Evolutionary conservation across 2,329 filamentous ascomycete species (phyloP), one percentile per base, ranked within the genome.

Genomic region (Aspergillus ochraceus): DNA sequence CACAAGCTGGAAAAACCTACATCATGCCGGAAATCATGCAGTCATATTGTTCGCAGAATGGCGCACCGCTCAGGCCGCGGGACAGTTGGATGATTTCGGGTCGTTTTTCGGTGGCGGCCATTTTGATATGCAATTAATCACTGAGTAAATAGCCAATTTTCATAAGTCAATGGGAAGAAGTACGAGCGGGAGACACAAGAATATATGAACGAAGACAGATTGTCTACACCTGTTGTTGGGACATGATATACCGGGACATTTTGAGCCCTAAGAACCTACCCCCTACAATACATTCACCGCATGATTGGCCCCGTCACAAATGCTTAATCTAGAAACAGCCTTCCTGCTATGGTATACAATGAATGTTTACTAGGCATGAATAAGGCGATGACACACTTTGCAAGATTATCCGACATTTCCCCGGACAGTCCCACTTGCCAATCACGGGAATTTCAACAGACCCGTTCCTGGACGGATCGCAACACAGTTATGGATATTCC

Each of bases 11-110:
- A 8, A 2, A 9, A 9, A 29, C 65, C n/a, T 62, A 74, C 72
- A 74, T 64, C 72, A 75, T 75, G 6, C 72, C 72, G 2, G 72
- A 75, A 49, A 75, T 67, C 72, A 75, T 75, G n/a, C 61, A 61
- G 55, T 75, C 72, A 56, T 74, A 75, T 22, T 75, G 67, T 10
- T 74, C 72, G 60, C 72, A 72, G 63, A 67, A 58, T 2, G 71
- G 72, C 0, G 69, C 63, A 29, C 67, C 57, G 36, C 61, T 52
- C 2, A 74, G 55, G 14, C 54, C 61, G 20, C 67, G 69, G 14
- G 72, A 68, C 24, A 74, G 57, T 39, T 67, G 68, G 36, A 74
- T 72, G 29, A 74, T 66, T 14, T 74, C 72, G 0, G 66, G 62
- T 3, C 67, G 60, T 66, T 74, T 73, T 39, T 62, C 66, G 1